These are phyloP conservation scores for Hansenula anomala DNA, from an alignment of 1,139 yeast genomes.

Conservation along the genomic window DNA sequence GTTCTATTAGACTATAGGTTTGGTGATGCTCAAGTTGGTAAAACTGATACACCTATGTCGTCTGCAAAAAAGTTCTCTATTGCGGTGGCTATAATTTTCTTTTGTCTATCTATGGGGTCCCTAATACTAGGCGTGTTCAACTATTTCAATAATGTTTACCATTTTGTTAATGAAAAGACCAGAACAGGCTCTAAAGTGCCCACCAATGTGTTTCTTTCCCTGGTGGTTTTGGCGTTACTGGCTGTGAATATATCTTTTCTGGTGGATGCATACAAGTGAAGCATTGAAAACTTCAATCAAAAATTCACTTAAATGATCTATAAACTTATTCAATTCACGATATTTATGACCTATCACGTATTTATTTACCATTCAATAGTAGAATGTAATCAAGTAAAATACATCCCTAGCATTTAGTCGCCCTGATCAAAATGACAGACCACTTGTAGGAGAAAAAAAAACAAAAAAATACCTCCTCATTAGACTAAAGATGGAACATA, in stretches of 20 bases:
- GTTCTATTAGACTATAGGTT: constrained; percentile 46
- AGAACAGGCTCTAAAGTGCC: constrained; percentile 35
- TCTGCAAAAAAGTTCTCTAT: constrained; percentile 23
- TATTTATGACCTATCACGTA: too few relatives aligned
- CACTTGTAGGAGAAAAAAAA: too few relatives aligned
- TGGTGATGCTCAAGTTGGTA: constrained; percentile 25
- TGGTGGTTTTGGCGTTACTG: constrained; percentile 37
- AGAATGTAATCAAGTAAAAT: too few relatives aligned
- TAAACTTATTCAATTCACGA: too few relatives aligned
- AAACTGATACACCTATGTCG: too few relatives aligned
- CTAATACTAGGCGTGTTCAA: constrained; percentile 38
- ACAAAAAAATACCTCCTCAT: too few relatives aligned
- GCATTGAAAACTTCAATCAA: too few relatives aligned
- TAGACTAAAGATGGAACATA: too few relatives aligned
- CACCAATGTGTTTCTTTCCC: constrained; percentile 35
- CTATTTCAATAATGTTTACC: constrained; percentile 41
- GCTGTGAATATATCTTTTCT: constrained; percentile 40
- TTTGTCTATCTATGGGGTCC: constrained; percentile 36
- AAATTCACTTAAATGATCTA: too few relatives aligned
- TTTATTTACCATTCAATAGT: too few relatives aligned
- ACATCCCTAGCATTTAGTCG: too few relatives aligned
- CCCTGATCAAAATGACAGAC: too few relatives aligned
- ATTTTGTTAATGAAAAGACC: constrained; percentile 41
- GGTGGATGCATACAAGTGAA: constrained; percentile 14
- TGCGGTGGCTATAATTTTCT: constrained; percentile 35